A percentile compares a stretch with the other conserved stretches of the same genome.
These are phyloP conservation scores for Amanita jacksonii DNA, from an alignment of 768 basidiomycete genomes.

Conservation along the genomic window DNA sequence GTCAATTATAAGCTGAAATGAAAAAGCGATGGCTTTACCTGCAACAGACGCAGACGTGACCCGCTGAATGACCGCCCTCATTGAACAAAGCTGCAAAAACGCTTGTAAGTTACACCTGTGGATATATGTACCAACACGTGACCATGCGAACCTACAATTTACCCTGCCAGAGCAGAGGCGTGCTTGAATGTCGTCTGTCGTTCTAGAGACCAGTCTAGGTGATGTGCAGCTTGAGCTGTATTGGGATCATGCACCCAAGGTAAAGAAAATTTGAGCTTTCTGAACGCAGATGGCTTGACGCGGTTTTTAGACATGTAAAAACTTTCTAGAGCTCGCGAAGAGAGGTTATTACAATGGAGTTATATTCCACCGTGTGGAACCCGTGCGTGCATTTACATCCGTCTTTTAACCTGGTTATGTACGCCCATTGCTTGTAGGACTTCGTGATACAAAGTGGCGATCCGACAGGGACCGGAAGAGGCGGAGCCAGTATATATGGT, in stretches of 20 bases:
- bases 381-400: slow-evolving; percentile 35
- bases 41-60: slow-evolving; percentile 80
- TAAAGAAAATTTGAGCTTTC: no score
- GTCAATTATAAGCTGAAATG: no score
- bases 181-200: no score
- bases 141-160: no score
- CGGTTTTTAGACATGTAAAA: slow-evolving; percentile 76
- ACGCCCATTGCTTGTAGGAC: slow-evolving; percentile 38
- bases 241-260: slow-evolving; percentile 78
- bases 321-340: slow-evolving; percentile 87
- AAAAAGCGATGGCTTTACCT: no score
- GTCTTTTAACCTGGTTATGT: background rate
- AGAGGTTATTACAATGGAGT: slow-evolving; percentile 90
- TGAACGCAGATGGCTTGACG: no score
- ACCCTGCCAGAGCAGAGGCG: slow-evolving; percentile 31
- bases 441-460: slow-evolving; percentile 98
- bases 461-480: slow-evolving; percentile 91
- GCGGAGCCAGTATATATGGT: slow-evolving; percentile 84
- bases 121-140: no score
- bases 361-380: slow-evolving; percentile 86
- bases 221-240: slow-evolving; percentile 87
- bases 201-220: slow-evolving; percentile 78
- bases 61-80: slow-evolving; percentile 84
- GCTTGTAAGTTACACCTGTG: no score
- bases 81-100: slow-evolving; percentile 20